Conservation (phyloP, 495 filamentous ascomycete species). For the Podospora conica region DNA sequence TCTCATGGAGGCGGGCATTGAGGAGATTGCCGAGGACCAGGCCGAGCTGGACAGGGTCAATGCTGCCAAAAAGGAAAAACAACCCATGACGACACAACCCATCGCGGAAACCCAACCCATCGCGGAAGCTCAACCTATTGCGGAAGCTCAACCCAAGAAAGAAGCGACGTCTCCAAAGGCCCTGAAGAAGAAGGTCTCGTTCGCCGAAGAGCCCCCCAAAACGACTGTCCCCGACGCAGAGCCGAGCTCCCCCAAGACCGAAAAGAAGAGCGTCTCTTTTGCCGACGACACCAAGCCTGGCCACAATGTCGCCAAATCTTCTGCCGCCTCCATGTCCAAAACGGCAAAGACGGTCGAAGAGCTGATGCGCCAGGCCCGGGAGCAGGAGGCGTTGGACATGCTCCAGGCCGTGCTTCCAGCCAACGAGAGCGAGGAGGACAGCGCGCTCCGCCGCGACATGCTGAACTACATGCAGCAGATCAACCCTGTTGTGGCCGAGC, state of each 20-base stretch:
- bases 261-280: conserved; percentile 42
- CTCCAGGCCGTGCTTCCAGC: conserved; percentile 43
- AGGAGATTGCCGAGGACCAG: conserved; percentile 17
- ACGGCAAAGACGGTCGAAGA: conserved; percentile 41
- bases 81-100: not conserved
- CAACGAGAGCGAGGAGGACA: conserved; percentile 73
- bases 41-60: conserved; percentile 2
- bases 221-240: not conserved
- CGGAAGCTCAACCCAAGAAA: not conserved
- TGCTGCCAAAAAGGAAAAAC: not conserved
- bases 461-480: conserved; percentile 82
- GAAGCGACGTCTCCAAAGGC: not conserved
- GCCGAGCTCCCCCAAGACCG: not conserved
- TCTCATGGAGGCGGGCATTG: conserved; percentile 59
- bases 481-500: conserved; percentile 85
- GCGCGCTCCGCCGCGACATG: conserved; percentile 81
- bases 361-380: conserved; percentile 42
- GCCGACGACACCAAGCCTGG: conserved; percentile 50
- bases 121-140: not conserved
- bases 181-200: not conserved
- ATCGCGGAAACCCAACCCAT: not conserved
- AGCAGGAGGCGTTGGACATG: conserved; percentile 35
- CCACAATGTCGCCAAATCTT: conserved; percentile 17
- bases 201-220: not conserved
- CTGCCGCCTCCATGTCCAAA: conserved; percentile 26